A percentile compares a stretch with the other conserved stretches of the same genome.
Conservation (phyloP, 306 rosid species). For the Echinosophora koreensis region DNA sequence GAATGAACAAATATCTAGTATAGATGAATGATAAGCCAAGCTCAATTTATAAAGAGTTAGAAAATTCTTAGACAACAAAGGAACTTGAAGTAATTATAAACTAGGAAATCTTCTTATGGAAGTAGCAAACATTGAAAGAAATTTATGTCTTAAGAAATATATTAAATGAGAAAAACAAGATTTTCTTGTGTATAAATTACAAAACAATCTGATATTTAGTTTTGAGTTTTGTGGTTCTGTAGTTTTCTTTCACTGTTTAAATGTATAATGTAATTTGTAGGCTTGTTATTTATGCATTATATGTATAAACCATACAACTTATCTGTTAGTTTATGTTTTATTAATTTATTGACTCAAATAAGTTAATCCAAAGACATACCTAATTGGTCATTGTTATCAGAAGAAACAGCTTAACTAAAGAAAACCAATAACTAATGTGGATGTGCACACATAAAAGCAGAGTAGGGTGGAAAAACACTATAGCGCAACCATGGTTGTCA, state of each 20-base stretch:
- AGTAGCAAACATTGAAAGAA: background rate
- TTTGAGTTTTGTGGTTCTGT: background rate
- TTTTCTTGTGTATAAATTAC: background rate
- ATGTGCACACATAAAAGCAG: no score
- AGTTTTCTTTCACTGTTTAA: background rate
- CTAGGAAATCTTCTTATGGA: constrained; percentile 3
- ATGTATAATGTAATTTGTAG: background rate
- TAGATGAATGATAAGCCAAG: background rate
- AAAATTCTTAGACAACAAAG: background rate
- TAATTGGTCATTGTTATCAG: constrained; percentile 7
- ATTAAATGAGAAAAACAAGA: background rate
- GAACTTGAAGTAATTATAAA: background rate
- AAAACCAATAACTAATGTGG: no score
- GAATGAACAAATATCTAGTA: background rate
- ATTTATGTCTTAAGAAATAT: background rate
- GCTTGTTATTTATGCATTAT: no score
- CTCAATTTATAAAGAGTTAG: background rate
- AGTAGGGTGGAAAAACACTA: no score
- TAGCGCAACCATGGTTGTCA: no score
- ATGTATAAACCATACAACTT: no score
- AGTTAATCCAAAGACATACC: background rate
- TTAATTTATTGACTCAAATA: background rate
- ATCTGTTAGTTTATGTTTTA: background rate
- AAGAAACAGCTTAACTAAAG: no score
- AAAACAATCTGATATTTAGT: background rate